Percentiles rank a stretch among this genome's conserved stretches.
These are phyloP conservation scores for Trypanosomatidae sp. DNA, from an alignment of 208 protist genomes.

Conservation along the genomic window DNA sequence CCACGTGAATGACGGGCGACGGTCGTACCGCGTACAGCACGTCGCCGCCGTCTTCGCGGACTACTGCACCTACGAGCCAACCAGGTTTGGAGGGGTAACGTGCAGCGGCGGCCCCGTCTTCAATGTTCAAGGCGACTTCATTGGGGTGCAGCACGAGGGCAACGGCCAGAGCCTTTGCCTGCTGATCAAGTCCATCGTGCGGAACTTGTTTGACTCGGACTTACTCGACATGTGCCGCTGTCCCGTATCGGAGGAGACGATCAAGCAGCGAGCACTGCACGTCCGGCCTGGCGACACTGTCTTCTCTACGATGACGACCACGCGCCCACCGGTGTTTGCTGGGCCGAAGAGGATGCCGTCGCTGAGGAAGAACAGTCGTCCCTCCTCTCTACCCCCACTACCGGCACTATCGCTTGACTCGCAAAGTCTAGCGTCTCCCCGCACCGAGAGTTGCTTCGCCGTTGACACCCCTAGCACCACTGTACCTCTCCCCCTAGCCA, in stretches of 20 bases:
- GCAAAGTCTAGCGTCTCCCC: too few species aligned
- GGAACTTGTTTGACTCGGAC: slow-evolving; percentile 65
- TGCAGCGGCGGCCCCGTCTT: slow-evolving; percentile 86
- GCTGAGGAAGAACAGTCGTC: not conserved
- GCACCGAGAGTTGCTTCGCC: not conserved
- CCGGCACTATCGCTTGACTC: not conserved
- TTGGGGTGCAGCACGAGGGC: slow-evolving; percentile 79
- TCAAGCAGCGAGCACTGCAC: slow-evolving; percentile 18
- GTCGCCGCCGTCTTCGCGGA: slow-evolving; percentile 62
- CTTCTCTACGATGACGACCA: not conserved
- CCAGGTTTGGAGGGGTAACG: slow-evolving; percentile 27
- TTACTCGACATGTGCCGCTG: slow-evolving; percentile 70
- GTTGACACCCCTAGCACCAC: not conserved
- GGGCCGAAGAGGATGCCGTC: too few species aligned
- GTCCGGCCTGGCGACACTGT: not conserved
- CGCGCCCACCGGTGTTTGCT: not conserved
- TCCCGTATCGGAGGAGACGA: slow-evolving; percentile 54
- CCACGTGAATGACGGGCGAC: slow-evolving; percentile 42
- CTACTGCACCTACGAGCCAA: slow-evolving; percentile 71
- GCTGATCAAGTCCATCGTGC: slow-evolving; percentile 66
- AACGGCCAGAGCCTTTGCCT: slow-evolving; percentile 60
- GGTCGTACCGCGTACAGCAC: slow-evolving; percentile 61
- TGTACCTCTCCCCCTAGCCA: not conserved
- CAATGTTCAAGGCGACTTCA: slow-evolving; percentile 73
- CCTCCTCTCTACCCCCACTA: not conserved